Evolutionary conservation across 805 yeast genomes (phyloP).

Genomic region (Saturnispora kantuleensis): DNA sequence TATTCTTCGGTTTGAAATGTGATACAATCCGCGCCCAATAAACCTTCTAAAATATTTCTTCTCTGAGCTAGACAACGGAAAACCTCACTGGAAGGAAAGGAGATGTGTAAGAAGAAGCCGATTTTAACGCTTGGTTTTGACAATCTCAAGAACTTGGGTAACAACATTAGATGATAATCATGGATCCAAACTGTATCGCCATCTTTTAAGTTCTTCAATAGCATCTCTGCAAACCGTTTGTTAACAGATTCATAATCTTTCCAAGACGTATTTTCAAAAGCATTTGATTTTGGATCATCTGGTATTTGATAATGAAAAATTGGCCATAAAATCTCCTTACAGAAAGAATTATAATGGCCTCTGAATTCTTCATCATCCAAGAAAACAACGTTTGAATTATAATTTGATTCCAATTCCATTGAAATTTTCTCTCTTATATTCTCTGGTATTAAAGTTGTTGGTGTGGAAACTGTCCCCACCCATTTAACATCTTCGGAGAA

Average conservation of each 20-base stretch:
- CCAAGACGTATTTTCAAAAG: conserved; percentile 95
- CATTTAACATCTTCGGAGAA: conserved; percentile 37
- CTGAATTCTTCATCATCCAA: conserved; percentile 73
- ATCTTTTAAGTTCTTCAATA: conserved; percentile 54
- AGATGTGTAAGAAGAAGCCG: conserved; percentile 86
- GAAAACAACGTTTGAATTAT: conserved; percentile 54
- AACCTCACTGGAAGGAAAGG: conserved; percentile 93
- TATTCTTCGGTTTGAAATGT: conserved; percentile 91
- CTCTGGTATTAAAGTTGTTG: conserved; percentile 70
- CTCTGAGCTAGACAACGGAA: conserved; percentile 91
- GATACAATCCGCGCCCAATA: conserved; percentile 80
- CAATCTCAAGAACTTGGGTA: conserved; percentile 75
- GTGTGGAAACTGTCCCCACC: conserved; percentile 91
- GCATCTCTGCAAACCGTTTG: conserved; percentile 67
- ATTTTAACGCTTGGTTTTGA: conserved; percentile 73
- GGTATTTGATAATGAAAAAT: conserved; percentile 90
- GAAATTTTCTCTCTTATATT: conserved; percentile 46
- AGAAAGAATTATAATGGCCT: conserved; percentile 85
- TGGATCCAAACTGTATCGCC: conserved; percentile 88
- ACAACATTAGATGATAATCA: conserved; percentile 83
- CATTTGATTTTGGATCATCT: conserved; percentile 86
- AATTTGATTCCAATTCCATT: conserved; percentile 34
- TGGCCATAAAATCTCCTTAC: conserved; percentile 96
- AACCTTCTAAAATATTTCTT: conserved; percentile 62
- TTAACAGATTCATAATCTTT: conserved; percentile 68